phyloP scores from a whole-genome alignment of 257 asterid genomes.

The Coffea canephora region DNA sequence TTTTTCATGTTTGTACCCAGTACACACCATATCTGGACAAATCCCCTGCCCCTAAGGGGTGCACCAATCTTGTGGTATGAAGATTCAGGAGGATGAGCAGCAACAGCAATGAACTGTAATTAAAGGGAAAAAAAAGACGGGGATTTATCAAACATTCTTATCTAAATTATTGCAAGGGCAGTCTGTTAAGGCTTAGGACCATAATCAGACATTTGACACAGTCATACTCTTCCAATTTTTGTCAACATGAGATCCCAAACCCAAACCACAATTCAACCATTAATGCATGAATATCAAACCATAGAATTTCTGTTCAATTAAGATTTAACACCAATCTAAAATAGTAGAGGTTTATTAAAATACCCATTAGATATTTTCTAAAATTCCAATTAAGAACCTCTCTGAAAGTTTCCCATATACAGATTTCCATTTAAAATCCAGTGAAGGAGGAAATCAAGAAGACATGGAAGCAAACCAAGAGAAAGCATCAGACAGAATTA shows the following conservation, averaged over 20 bases:
- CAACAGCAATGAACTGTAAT: slow-evolving; percentile 82
- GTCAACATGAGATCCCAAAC: neutral
- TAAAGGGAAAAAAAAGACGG: slow-evolving; percentile 15
- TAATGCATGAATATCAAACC: neutral
- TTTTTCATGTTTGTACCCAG: slow-evolving; percentile 34
- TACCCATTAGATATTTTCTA: neutral
- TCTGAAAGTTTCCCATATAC: neutral
- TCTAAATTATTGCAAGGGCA: neutral
- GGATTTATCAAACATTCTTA: neutral
- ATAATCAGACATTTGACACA: neutral
- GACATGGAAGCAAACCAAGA: neutral
- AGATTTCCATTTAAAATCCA: neutral
- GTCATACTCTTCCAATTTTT: neutral
- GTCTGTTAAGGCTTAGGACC: neutral
- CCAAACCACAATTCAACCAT: neutral
- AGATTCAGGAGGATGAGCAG: slow-evolving; percentile 90
- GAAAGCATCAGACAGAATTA: slow-evolving; percentile 21
- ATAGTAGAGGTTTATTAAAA: neutral
- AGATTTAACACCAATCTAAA: neutral
- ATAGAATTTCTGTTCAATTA: neutral
- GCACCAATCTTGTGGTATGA: slow-evolving; percentile 80
- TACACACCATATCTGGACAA: slow-evolving; percentile 88
- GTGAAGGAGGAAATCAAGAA: neutral
- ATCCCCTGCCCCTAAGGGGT: slow-evolving; percentile 82
- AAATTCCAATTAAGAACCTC: neutral